Base-by-base conservation (phyloP, 441 rosid species). In the Croton setiger region DNA sequence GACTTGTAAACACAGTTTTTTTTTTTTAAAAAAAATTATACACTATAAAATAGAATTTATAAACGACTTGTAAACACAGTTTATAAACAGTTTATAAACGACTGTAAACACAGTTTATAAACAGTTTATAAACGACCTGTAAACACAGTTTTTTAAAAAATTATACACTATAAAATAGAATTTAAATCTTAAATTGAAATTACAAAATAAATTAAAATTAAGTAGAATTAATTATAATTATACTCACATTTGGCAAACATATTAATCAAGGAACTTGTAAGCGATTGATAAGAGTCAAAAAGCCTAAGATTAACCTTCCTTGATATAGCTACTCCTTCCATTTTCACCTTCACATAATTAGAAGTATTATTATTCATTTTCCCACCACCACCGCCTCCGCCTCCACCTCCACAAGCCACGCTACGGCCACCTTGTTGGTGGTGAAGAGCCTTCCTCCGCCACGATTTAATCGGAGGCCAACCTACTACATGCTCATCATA, bases 391-490 rank as follows among this genome's bases (percentile, higher is more conserved):
- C 5, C 33, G 27, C 1, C 31, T 2, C 31, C 31, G 31, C 31
- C 1, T 1, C 8, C 66, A 4, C 31, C 1, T 1, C 8, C 66
- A 4, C 51, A 9, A 41, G 48, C 59, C 58, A 70, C 41, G 41
- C 70, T 63, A 55, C 72, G 60, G 15, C 64, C 72, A 41, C 23
- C 68, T 15, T 60, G 66, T 2, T 55, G 75, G 48, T 53, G 82
- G 23, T 77, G 75, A 36, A 81, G 60, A 47, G 74, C 15, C 57
- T 81, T 81, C 82, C 69, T 86, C 73, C 85, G 81, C 87, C 84
- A 84, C 57, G 88, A 58, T 64, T 81, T 76, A 48, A 86, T 73
- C 15, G 90, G 88, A 41, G 90, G 90, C 90, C 88, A 84, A 48
- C 90, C 90, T 60, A 79, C 84, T 7, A 78, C 67, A 17, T 18